Percentiles rank a stretch among this genome's conserved stretches.
These are phyloP conservation scores for Naegleria lovaniensis DNA, from an alignment of 208 protist species.

Conservation along the genomic window DNA sequence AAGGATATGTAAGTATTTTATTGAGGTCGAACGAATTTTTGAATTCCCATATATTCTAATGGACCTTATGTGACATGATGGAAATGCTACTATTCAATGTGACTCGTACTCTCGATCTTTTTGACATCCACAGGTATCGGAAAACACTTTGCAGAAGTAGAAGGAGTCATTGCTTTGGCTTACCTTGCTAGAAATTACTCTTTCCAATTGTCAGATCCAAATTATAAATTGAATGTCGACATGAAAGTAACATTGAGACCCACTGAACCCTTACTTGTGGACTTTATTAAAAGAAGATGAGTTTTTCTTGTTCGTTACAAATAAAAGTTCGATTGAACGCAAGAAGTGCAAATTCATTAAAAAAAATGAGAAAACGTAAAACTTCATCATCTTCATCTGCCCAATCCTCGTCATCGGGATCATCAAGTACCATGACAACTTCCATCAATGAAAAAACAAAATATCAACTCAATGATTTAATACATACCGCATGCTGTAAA, in stretches of 20 bases:
- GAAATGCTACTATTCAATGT: no score
- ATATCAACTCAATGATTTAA: neutral
- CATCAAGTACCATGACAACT: neutral
- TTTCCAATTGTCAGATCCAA: neutral
- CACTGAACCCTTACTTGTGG: neutral
- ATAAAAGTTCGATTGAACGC: no score
- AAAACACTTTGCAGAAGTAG: conserved; percentile 6
- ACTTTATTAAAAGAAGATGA: neutral
- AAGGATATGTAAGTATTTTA: neutral
- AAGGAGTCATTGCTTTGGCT: neutral
- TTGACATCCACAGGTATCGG: neutral
- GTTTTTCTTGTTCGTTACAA: no score
- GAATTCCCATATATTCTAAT: no score
- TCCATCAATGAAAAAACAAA: neutral
- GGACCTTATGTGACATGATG: no score
- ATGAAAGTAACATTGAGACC: neutral
- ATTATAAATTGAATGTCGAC: neutral
- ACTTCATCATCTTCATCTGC: no score
- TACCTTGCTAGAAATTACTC: neutral
- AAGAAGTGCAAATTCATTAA: no score
- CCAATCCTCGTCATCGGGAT: no score
- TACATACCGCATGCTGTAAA: neutral
- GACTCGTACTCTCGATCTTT: no score
- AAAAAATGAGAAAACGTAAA: no score
- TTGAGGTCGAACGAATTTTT: no score